These are phyloP conservation scores for Seiridium unicorne DNA, from an alignment of 2,329 filamentous ascomycete species.

Conservation along the genomic window DNA sequence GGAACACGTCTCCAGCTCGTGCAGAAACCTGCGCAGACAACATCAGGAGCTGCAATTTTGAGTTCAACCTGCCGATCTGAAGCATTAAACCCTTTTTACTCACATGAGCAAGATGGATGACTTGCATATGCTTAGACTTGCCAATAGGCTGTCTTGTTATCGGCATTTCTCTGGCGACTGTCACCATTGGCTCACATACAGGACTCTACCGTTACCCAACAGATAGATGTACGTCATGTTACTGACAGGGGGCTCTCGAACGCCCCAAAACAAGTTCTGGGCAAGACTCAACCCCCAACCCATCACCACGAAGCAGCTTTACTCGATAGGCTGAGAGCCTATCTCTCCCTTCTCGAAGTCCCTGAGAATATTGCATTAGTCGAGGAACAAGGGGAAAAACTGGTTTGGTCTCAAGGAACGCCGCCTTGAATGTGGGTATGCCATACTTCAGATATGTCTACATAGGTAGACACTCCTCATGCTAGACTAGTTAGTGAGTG, in stretches of 20 bases:
- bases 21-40: no score
- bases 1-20: no score
- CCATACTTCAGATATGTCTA: not conserved
- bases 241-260: not conserved
- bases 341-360: not conserved
- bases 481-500: no score
- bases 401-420: not conserved
- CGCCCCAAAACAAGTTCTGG: not conserved
- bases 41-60: no score
- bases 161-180: no score
- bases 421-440: not conserved
- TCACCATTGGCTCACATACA: no score
- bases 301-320: not conserved
- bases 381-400: constrained; percentile 7
- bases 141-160: no score
- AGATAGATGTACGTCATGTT: not conserved
- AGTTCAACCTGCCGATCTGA: no score
- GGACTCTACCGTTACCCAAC: no score
- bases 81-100: no score
- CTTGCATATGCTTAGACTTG: no score
- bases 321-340: not conserved
- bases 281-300: not conserved
- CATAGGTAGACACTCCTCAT: not conserved
- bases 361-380: not conserved
- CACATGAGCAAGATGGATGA: no score